These are phyloP conservation scores for Akanthomyces dipterigenus DNA, from an alignment of 2,329 filamentous ascomycete genomes.

Conservation along the genomic window DNA sequence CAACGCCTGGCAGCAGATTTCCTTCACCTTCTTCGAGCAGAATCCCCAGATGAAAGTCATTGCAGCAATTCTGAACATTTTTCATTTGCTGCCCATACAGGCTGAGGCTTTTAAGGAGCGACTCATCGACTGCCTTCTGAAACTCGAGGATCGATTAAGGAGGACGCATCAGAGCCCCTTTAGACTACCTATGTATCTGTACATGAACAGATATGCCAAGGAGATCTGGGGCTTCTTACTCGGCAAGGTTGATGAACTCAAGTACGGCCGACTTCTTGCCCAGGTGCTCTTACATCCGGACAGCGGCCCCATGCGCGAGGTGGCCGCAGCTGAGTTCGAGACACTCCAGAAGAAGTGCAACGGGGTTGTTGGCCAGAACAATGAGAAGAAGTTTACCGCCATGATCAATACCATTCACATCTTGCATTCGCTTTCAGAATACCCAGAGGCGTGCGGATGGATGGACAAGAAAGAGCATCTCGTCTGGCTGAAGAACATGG, in stretches of 20 bases:
- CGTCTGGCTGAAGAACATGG: conserved; percentile 56
- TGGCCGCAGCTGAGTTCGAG: conserved; percentile 66
- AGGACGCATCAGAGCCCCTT: conserved; percentile 90
- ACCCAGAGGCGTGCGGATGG: conserved; percentile 60
- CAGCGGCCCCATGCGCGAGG: conserved; percentile 67
- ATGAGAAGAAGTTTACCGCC: conserved; percentile 61
- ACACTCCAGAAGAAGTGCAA: conserved; percentile 62
- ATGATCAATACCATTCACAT: conserved; percentile 85
- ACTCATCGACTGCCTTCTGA: conserved; percentile 83
- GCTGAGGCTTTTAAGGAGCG: conserved; percentile 88
- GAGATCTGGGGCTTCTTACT: conserved; percentile 79
- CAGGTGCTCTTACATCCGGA: conserved; percentile 74
- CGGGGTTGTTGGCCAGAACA: conserved; percentile 56
- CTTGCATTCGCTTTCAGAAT: conserved; percentile 69
- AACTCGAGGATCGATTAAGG: conserved; percentile 76
- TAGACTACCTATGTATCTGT: conserved; percentile 81
- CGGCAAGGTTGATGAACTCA: conserved; percentile 73
- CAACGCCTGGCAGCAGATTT: conserved; percentile 74
- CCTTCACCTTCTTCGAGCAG: conserved; percentile 92
- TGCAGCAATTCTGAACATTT: conserved; percentile 90
- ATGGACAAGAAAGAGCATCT: conserved; percentile 59
- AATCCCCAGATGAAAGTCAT: conserved; percentile 90
- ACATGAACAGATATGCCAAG: conserved; percentile 85
- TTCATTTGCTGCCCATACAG: conserved; percentile 86
- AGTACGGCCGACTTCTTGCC: conserved; percentile 83